Conservation (phyloP, 495 filamentous ascomycete genomes). For the Penicilliopsis zonata region DNA sequence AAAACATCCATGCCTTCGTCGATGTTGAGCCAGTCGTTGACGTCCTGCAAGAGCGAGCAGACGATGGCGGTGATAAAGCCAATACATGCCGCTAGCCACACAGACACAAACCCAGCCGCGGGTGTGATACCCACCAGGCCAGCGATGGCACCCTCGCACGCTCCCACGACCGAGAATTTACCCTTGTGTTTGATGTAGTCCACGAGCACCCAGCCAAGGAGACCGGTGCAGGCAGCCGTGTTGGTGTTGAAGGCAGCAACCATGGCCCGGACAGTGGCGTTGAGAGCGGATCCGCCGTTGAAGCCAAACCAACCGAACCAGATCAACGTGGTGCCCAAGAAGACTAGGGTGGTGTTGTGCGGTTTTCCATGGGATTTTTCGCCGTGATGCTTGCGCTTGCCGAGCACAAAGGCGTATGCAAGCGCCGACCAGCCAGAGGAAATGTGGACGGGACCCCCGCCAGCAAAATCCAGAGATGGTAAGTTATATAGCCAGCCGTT, state of each 20-base stretch:
- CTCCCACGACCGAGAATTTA: conserved; percentile 46
- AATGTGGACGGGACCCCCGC: conserved; percentile 45
- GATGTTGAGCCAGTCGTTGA: conserved; percentile 46
- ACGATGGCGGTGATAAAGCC: conserved; percentile 44
- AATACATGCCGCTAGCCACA: conserved; percentile 45
- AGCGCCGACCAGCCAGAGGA: conserved; percentile 40
- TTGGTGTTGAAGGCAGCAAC: conserved; percentile 51
- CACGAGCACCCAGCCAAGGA: conserved; percentile 47
- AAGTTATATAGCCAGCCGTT: conserved; percentile 46
- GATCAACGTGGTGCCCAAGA: conserved; percentile 44
- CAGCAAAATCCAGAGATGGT: conserved; percentile 43
- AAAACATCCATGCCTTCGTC: conserved; percentile 55
- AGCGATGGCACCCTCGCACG: conserved; percentile 50
- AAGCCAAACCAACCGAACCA: conserved; percentile 54
- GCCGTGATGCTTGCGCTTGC: conserved; percentile 36
- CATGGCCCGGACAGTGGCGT: conserved; percentile 44
- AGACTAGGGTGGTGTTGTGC: conserved; percentile 44
- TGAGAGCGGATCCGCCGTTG: conserved; percentile 48
- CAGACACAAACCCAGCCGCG: conserved; percentile 45
- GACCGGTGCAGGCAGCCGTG: conserved; percentile 42
- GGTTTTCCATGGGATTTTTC: conserved; percentile 33
- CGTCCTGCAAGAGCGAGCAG: conserved; percentile 35
- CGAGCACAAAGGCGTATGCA: conserved; percentile 43
- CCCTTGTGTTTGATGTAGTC: conserved; percentile 43
- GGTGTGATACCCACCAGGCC: conserved; percentile 55